Percentiles rank a stretch among this genome's conserved stretches.
phyloP scores from a whole-genome alignment of 108 stramenopile genomes.

The Tribonema minus region DNA sequence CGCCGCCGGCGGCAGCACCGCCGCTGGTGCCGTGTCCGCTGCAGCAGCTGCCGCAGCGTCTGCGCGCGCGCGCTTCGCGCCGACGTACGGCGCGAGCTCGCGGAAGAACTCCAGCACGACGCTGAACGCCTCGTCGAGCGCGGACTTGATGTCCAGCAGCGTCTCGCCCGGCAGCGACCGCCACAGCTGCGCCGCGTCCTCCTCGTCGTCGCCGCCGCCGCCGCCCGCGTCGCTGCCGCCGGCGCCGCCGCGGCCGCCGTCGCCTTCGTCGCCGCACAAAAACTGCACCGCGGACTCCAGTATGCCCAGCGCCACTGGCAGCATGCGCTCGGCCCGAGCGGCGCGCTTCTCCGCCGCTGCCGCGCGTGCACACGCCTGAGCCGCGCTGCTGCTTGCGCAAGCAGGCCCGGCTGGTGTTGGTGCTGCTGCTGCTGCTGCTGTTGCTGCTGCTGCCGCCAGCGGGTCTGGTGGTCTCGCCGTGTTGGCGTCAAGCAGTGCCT shows the following conservation, averaged over 20 bases:
- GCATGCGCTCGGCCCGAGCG: constrained; percentile 17
- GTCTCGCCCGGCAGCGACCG: constrained; percentile 9
- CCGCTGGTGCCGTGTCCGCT: background rate
- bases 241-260: background rate
- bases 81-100: constrained; percentile 20
- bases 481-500: background rate
- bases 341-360: constrained; percentile 4
- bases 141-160: constrained; percentile 10
- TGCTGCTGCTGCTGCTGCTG: background rate
- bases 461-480: background rate
- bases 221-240: background rate
- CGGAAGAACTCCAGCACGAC: constrained; percentile 33
- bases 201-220: background rate
- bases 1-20: background rate
- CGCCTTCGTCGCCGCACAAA: constrained; percentile 16
- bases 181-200: constrained; percentile 4
- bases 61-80: background rate
- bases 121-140: constrained; percentile 16
- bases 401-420: no score
- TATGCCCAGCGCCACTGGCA: constrained; percentile 34
- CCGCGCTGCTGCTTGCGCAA: background rate
- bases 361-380: background rate
- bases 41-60: background rate
- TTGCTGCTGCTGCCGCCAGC: background rate
- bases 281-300: constrained; percentile 36